Base-by-base conservation (phyloP, 2,329 filamentous ascomycete genomes). In the Gnomoniopsis sp. region DNA sequence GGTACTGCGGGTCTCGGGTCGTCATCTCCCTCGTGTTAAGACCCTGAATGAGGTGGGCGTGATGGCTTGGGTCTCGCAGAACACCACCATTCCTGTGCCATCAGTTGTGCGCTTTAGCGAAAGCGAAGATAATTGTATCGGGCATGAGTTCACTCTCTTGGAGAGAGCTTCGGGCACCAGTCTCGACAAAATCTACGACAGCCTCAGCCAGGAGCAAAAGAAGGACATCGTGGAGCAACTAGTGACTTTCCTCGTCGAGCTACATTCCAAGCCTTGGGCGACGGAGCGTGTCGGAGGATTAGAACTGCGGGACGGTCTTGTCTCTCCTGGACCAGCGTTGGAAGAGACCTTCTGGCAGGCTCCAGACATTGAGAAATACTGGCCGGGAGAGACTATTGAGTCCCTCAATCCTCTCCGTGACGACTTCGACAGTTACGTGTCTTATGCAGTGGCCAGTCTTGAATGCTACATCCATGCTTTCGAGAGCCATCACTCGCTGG, bases 271-370 rank as follows among this genome's bases (percentile, higher is more conserved):
- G 14, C n/a, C 4, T 6, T 15, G 38, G n/a, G n/a, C 14, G 6
- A 4, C 38, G 12, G 4, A 41, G 14, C 38, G 14, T n/a, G 38
- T 41, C 38, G 38, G 38, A 41, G 38, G 38, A 12, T 12, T 41
- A 12, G 38, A 6, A 4, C 38, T 41, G n/a, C 14, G n/a, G 38
- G 12, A 41, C 12, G 38, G 61, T 2, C 8, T 46, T 3, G 51
- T 65, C 11, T 43, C 62, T 1, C 62, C 64, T 1, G 71, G 68
- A 2, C 70, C 64, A 2, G 53, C 70, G 1, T 50, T 75, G 8
- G 73, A 74, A 4, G 72, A 75, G 53, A 71, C 66, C 10, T 74
- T 72, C 46, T 75, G 73, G 73, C 65, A 69, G 53, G 58, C 38
- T 7, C 68, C 68, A 4, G 70, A 75, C 30, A 55, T 74, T 2